Evolutionary conservation across 1,139 yeast genomes (phyloP).

Genomic region (Taiozyma sp.): DNA sequence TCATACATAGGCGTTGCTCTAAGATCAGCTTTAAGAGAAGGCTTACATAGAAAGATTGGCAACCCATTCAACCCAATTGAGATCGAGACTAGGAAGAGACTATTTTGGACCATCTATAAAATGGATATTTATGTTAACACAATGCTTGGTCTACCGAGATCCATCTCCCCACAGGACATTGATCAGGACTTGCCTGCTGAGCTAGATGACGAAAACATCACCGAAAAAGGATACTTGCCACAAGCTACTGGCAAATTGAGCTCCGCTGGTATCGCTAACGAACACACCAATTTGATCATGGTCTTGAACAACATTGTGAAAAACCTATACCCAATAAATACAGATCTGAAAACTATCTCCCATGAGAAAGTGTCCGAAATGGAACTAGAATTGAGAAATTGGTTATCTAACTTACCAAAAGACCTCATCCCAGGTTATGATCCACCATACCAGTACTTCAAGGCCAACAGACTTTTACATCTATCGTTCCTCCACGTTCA

Average conservation of each 20-base stretch:
- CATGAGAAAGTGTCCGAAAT: conserved; percentile 61
- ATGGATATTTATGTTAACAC: conserved; percentile 91
- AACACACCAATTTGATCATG: conserved; percentile 69
- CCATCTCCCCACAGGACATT: conserved; percentile 67
- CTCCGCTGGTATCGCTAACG: conserved; percentile 78
- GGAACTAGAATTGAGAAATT: conserved; percentile 65
- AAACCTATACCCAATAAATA: conserved; percentile 50
- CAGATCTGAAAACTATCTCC: conserved; percentile 27
- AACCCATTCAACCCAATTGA: conserved; percentile 75
- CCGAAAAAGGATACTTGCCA: conserved; percentile 39
- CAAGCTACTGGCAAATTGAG: conserved; percentile 44
- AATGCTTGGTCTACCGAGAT: conserved; percentile 80
- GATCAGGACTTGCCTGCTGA: conserved; percentile 87
- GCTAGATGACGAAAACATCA: conserved; percentile 81
- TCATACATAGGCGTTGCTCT: conserved; percentile 90
- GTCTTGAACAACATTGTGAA: conserved; percentile 52
- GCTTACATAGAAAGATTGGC: conserved; percentile 68
- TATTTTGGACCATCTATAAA: conserved; percentile 85
- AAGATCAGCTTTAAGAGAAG: conserved; percentile 82
- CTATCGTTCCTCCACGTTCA: conserved; percentile 79
- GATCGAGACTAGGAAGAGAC: conserved; percentile 75
- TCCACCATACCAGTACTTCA: conserved; percentile 62
- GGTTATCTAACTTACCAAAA: conserved; percentile 70
- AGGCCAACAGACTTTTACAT: conserved; percentile 75
- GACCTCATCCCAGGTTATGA: conserved; percentile 65